phyloP scores from a whole-genome alignment of 768 basidiomycete genomes.

The Wakefieldia striispora region DNA sequence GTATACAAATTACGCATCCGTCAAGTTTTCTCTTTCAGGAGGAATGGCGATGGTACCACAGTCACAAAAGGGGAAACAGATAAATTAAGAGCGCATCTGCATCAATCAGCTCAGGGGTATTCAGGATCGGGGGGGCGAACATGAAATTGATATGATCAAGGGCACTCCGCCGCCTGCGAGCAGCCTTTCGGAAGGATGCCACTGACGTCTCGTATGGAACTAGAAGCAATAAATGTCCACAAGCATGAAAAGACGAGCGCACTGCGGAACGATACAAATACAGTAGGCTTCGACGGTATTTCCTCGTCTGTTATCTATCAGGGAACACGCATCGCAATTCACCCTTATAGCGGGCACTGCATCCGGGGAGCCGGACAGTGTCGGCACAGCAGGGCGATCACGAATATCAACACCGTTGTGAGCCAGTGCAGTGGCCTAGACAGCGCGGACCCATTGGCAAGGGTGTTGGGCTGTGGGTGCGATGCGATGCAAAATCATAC shows the following conservation, averaged over 20 bases:
- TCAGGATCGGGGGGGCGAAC: slow-evolving; percentile 8
- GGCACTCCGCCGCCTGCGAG: slow-evolving; percentile 2
- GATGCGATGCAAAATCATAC: slow-evolving; percentile 17
- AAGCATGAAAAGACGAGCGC: slow-evolving; percentile 9
- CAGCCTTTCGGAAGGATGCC: background rate
- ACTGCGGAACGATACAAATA: slow-evolving; percentile 7
- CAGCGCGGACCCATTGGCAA: slow-evolving; percentile 6
- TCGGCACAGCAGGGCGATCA: slow-evolving; percentile 3
- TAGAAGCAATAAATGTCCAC: slow-evolving; percentile 5
- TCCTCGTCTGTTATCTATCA: slow-evolving; percentile 2
- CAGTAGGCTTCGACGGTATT: slow-evolving; percentile 3
- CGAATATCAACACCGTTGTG: slow-evolving; percentile 1
- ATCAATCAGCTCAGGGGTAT: slow-evolving; percentile 3
- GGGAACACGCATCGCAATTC: slow-evolving; percentile 14
- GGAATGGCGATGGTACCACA: background rate
- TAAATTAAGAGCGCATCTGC: slow-evolving; percentile 8
- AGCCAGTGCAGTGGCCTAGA: slow-evolving; percentile 6
- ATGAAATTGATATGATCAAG: slow-evolving; percentile 14
- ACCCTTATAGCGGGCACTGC: slow-evolving; percentile 4
- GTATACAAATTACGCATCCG: too few relatives aligned
- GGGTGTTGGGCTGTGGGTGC: slow-evolving; percentile 24
- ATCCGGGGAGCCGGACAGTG: background rate
- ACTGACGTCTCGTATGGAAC: slow-evolving; percentile 6
- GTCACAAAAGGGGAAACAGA: background rate
- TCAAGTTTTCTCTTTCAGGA: background rate